Evolutionary conservation across 768 basidiomycete genomes (phyloP), one percentile per base, ranked within the genome.

Genomic region (Gymnopilus dilepis): DNA sequence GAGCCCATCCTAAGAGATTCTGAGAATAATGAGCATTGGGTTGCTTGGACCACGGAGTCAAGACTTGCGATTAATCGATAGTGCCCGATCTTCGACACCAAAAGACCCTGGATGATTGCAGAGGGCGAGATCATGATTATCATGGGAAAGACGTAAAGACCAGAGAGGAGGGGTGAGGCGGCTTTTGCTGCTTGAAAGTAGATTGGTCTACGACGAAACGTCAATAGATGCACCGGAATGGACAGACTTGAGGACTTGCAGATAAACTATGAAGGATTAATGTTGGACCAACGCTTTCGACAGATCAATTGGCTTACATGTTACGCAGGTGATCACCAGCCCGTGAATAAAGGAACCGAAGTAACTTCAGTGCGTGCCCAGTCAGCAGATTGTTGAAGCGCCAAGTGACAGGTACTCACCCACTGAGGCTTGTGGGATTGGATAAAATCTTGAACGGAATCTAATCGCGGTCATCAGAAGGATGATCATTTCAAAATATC

Each of bases 141-240:
- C 30, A 72, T 57, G 3, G 73, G 71, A 43, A 82, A 72, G 21
- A 78, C 54, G 37, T 74, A 70, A 1, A 79, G 57, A 1, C 80
- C 78, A 5, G 76, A 75, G 0, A 65, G 53, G n/a, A 80, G 62
- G 0, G 82, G 77, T 1, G 67, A 67, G 0, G 72, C 76, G 9
- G 59, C 71, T 56, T 74, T 74, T 17, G 73, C 72, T 1, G 80
- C 73, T 59, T 82, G 81, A 64, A 80, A 80, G 68, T 62, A 68
- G 0, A 62, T 59, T 28, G 67, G 67, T 11, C 65, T 65, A 55
- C 31, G 22, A 56, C n/a, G n/a, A n/a, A n/a, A 13, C 6, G 34
- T 24, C 13, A 17, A 26, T 48, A n/a, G n/a, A n/a, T n/a, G n/a
- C n/a, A n/a, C n/a, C n/a, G n/a, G n/a, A n/a, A n/a, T n/a, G n/a